Conservation (phyloP, 2,329 filamentous ascomycete genomes). For the Colletotrichum viniferum region DNA sequence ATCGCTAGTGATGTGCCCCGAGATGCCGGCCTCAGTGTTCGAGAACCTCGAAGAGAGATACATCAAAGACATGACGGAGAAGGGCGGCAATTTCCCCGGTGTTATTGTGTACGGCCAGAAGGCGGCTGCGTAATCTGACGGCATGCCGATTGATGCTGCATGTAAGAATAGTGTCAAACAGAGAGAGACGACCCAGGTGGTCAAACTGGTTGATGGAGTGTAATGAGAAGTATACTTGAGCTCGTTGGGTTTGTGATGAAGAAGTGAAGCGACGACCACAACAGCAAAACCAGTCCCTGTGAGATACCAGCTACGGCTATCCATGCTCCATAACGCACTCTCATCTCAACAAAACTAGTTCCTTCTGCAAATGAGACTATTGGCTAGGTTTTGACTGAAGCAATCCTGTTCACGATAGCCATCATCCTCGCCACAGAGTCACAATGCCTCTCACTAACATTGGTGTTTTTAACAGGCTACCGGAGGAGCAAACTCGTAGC, state of each 20-base stretch:
- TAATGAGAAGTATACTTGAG: fast-evolving
- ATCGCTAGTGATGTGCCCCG: not conserved
- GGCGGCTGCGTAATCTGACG: not conserved
- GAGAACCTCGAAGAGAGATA: slow-evolving; percentile 6
- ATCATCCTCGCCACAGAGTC: not conserved
- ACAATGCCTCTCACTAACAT: fast-evolving
- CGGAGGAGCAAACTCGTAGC: slow-evolving; percentile 9
- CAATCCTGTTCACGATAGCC: not conserved
- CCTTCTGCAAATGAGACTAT: fast-evolving
- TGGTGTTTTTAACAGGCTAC: not conserved
- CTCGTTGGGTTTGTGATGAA: fast-evolving
- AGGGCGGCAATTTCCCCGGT: not conserved
- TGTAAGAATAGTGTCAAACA: not conserved
- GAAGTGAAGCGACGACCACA: fast-evolving
- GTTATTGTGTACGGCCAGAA: not conserved
- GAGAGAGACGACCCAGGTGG: not conserved
- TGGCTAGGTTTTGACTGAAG: not conserved
- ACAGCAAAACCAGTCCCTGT: not conserved
- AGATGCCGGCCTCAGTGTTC: not conserved
- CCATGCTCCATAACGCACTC: not conserved
- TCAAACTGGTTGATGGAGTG: fast-evolving
- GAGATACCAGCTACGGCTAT: not conserved
- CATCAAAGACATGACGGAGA: slow-evolving; percentile 9
- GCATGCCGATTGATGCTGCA: not conserved
- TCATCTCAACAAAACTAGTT: not conserved